Percentiles rank a stretch among this genome's conserved stretches.
Conservation (phyloP, 805 yeast species). For the Monosporozyma aquatica region DNA sequence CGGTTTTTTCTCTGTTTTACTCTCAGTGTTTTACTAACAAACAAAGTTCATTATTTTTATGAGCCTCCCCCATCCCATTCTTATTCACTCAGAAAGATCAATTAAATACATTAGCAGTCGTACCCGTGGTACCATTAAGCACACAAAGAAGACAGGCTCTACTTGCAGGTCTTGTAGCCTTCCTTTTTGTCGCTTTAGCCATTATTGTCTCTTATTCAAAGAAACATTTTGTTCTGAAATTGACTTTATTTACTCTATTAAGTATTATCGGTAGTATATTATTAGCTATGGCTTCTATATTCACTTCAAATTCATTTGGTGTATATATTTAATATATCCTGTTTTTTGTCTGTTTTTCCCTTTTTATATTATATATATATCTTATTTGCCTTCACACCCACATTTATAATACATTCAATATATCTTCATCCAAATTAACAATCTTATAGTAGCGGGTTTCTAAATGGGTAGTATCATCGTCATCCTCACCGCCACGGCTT, state of each 20-base stretch:
- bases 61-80: neutral
- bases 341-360: too few species aligned
- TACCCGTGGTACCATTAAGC: constrained; percentile 13
- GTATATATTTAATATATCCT: constrained; percentile 33
- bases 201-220: constrained; percentile 13
- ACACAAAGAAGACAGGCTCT: constrained; percentile 21
- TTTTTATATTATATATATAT: neutral
- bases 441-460: constrained; percentile 27
- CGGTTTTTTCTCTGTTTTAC: neutral
- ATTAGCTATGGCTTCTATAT: constrained; percentile 35
- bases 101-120: constrained; percentile 7
- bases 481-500: neutral
- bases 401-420: constrained; percentile 23
- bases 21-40: neutral
- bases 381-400: neutral
- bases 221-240: constrained; percentile 12
- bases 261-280: constrained; percentile 30
- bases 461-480: constrained; percentile 9
- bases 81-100: constrained; percentile 1
- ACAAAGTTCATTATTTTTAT: neutral
- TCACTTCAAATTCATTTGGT: constrained; percentile 36
- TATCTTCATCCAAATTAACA: constrained; percentile 40
- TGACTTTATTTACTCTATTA: constrained; percentile 15
- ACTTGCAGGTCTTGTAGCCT: constrained; percentile 13
- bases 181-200: constrained; percentile 15